These are phyloP conservation scores for Rutidosis leptorrhynchoides DNA, from an alignment of 129 eudicot genomes.

Conservation along the genomic window DNA sequence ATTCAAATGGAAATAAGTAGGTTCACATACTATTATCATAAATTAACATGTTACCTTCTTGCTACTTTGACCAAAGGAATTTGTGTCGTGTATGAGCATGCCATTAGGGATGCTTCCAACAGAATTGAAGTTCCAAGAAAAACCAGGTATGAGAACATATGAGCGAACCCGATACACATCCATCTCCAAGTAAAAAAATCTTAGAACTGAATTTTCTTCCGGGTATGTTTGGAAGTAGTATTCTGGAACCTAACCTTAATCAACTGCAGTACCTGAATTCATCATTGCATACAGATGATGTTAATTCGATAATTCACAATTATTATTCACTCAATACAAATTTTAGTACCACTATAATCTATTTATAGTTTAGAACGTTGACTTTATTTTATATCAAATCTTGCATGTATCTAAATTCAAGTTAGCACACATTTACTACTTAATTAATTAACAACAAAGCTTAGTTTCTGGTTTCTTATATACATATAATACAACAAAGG, in stretches of 20 bases:
- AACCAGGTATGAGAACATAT: constrained; percentile 89
- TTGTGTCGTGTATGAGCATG: constrained; percentile 96
- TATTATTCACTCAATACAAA: too few species aligned
- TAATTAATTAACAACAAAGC: neutral
- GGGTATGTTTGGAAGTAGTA: constrained; percentile 72
- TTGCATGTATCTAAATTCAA: too few species aligned
- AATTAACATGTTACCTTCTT: constrained; percentile 39
- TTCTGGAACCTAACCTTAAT: constrained; percentile 85
- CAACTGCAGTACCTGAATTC: constrained; percentile 66
- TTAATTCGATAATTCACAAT: neutral
- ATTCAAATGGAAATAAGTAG: constrained; percentile 6
- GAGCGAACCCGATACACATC: constrained; percentile 82
- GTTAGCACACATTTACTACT: neutral
- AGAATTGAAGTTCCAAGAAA: constrained; percentile 71
- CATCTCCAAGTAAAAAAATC: constrained; percentile 94
- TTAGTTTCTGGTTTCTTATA: neutral
- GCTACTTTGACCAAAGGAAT: constrained; percentile 94
- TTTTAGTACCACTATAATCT: too few species aligned
- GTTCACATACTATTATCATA: neutral
- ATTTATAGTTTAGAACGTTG: constrained; percentile 2
- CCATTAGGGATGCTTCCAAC: constrained; percentile 91
- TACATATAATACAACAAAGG: neutral
- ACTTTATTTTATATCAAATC: constrained; percentile 7
- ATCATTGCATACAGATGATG: neutral
- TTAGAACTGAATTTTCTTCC: constrained; percentile 74